Base-by-base conservation (phyloP, 768 basidiomycete species). In the Coprinopsis cinerea region DNA sequence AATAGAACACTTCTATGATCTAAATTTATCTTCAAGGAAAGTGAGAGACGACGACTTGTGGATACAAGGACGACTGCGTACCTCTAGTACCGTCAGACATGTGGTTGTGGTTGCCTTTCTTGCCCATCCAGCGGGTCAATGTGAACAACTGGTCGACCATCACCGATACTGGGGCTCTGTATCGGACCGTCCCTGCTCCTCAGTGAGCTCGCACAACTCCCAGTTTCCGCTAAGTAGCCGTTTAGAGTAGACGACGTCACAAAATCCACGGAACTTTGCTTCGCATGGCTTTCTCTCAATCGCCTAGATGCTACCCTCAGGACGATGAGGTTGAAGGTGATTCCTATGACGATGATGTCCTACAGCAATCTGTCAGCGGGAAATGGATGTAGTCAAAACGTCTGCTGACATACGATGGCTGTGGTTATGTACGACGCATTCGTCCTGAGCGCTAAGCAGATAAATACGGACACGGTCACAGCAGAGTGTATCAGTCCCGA, bases 271-370 rank as follows among this genome's bases (percentile, higher is more conserved):
- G 23, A 20, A 23, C 41, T 43, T 18, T 18, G 11, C 23, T 43
- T 43, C 24, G 18, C 18, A 25, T 22, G 18, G 7, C 17, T 23
- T 9, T 22, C 41, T 22, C 17, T 10, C 18, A 9, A 9, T 43
- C 17, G 41, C 10, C 18, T 5, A 17, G 41, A 43, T 6, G 48
- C n/a, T 11, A 30, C 43, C 32, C 48, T 44, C 10, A 37, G 35
- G 18, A 59, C 44, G 32, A 62, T 60, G 3, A 62, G 50, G 30
- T 62, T 58, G 48, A 60, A 60, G 1, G 57, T 55, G 11, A 57
- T 57, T 15, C 57, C 59, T 2, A 48, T 53, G 7, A 57, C 44
- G 11, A 53, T 42, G 30, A 56, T 44, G 23, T 57, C 50, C 59
- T 62, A n/a, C 9, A 25, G 6, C 36, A 39, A 18, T 39, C 7